phyloP scores from a whole-genome alignment of 768 basidiomycete species.

The Exsudoporus frostii region DNA sequence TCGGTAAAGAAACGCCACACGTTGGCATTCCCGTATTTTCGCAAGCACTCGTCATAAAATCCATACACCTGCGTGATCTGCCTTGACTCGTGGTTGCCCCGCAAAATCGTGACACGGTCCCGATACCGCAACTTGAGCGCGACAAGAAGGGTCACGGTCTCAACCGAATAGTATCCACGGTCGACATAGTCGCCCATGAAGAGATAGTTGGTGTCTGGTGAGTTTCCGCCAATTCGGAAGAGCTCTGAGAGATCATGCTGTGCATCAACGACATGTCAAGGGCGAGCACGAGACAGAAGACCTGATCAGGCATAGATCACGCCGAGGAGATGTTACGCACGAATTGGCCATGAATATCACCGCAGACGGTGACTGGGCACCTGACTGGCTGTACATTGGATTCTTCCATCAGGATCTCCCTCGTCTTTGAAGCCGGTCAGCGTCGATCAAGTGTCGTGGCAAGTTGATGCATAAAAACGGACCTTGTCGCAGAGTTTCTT shows the following conservation, averaged over 20 bases:
- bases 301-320: slow-evolving; percentile 26
- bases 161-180: slow-evolving; percentile 98
- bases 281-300: slow-evolving; percentile 7
- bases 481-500: slow-evolving; percentile 99
- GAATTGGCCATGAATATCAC: slow-evolving; percentile 99
- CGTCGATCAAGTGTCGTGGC: slow-evolving; percentile 6
- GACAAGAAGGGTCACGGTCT: slow-evolving; percentile 96
- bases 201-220: slow-evolving; percentile 98
- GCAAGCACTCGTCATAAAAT: slow-evolving; percentile 98
- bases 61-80: slow-evolving; percentile 99
- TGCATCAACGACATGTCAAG: slow-evolving; percentile 8
- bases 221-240: slow-evolving; percentile 97
- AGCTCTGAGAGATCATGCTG: slow-evolving; percentile 99
- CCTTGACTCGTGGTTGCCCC: slow-evolving; percentile 97
- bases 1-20: slow-evolving; percentile 99
- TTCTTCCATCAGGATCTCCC: slow-evolving; percentile 98
- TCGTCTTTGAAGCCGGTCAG: slow-evolving; percentile 57
- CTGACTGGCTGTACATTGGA: slow-evolving; percentile 98
- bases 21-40: slow-evolving; percentile 99
- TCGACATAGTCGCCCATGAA: slow-evolving; percentile 99
- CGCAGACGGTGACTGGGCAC: slow-evolving; percentile 99
- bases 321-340: slow-evolving; percentile 55
- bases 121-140: slow-evolving; percentile 97
- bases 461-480: background rate
- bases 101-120: slow-evolving; percentile 95